These are phyloP conservation scores for Wickerhamiella lipophila DNA, from an alignment of 805 yeast species.

Conservation along the genomic window DNA sequence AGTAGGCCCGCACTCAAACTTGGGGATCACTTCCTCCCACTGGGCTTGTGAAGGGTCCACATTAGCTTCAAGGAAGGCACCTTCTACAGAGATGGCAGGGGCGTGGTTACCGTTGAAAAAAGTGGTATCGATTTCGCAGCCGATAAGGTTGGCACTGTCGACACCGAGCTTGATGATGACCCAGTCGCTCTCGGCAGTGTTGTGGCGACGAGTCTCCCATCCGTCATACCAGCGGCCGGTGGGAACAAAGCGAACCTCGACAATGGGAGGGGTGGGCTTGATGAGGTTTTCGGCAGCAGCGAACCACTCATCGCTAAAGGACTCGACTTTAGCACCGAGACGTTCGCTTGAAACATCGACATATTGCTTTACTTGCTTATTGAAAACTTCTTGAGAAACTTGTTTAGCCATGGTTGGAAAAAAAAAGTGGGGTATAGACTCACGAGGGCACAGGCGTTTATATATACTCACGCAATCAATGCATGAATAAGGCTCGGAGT, in stretches of 20 bases:
- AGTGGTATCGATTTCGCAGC: constrained; percentile 86
- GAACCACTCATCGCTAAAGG: constrained; percentile 84
- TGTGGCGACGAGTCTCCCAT: constrained; percentile 96
- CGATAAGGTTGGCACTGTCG: constrained; percentile 61
- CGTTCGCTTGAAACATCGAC: constrained; percentile 71
- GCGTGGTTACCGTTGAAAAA: constrained; percentile 94
- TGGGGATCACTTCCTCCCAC: constrained; percentile 64
- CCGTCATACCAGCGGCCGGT: constrained; percentile 98
- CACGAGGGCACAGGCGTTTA: neutral
- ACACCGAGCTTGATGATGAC: constrained; percentile 77
- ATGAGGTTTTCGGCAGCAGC: constrained; percentile 83
- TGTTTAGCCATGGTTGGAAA: constrained; percentile 10
- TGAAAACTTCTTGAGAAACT: constrained; percentile 20
- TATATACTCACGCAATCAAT: neutral
- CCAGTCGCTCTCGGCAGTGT: constrained; percentile 74
- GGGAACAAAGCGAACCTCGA: constrained; percentile 67
- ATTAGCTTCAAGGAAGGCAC: constrained; percentile 30
- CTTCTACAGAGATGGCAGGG: constrained; percentile 79
- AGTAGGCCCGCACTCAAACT: constrained; percentile 76
- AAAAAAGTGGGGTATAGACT: neutral
- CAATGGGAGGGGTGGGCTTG: constrained; percentile 65
- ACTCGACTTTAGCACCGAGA: constrained; percentile 62
- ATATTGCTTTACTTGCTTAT: constrained; percentile 17
- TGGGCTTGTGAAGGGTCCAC: constrained; percentile 29
- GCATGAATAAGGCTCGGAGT: neutral